These are phyloP conservation scores for Amphicarpaea edgeworthii DNA, from an alignment of 306 rosid species.

Conservation along the genomic window DNA sequence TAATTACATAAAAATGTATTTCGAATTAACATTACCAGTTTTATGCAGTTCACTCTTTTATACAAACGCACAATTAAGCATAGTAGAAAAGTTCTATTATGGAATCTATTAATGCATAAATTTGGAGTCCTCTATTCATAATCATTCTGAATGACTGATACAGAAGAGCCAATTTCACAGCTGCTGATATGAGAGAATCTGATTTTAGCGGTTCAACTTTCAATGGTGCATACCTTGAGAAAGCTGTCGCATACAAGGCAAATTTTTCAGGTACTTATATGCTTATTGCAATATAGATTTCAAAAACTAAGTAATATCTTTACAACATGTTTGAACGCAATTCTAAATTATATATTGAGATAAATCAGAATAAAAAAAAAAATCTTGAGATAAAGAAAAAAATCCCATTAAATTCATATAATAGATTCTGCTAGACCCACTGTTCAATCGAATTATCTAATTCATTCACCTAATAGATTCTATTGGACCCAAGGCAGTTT, in stretches of 20 bases:
- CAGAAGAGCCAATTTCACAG: constrained; percentile 99
- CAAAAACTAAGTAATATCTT: background rate
- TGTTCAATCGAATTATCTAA: background rate
- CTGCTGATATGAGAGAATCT: constrained; percentile 98
- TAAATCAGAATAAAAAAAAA: too few relatives aligned
- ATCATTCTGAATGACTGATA: constrained; percentile 51
- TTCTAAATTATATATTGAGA: background rate
- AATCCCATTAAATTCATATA: background rate
- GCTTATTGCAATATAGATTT: constrained; percentile 21
- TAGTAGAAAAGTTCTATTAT: constrained; percentile 12
- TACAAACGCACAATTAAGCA: background rate
- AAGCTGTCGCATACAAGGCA: constrained; percentile 96
- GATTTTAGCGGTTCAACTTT: constrained; percentile 96
- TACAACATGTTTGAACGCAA: background rate
- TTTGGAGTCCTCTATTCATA: constrained; percentile 46
- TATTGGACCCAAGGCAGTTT: background rate
- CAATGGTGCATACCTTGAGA: constrained; percentile 94
- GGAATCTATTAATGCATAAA: constrained; percentile 31
- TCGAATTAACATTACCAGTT: background rate
- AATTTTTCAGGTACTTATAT: constrained; percentile 73
- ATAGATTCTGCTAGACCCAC: background rate
- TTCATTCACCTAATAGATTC: constrained; percentile 13
- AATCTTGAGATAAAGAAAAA: background rate
- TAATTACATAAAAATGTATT: background rate
- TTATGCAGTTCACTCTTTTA: background rate